Conservation (phyloP, 805 yeast genomes). For the Yamadazyma tumulicola region DNA sequence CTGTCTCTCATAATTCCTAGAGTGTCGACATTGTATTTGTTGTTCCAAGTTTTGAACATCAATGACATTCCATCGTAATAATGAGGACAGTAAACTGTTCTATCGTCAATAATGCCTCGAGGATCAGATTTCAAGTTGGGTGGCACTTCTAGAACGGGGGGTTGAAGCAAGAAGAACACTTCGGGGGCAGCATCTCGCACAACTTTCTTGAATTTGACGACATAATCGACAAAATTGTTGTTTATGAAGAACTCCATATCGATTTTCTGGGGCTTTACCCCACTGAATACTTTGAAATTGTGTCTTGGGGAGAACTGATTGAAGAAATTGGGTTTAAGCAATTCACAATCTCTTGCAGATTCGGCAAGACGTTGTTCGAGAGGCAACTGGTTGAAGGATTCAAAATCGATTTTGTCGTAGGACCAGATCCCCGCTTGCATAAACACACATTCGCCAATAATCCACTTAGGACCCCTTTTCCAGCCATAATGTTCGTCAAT, state of each 20-base stretch:
- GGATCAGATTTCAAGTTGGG: slow-evolving; percentile 56
- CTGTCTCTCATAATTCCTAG: slow-evolving; percentile 79
- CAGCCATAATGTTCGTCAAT: slow-evolving; percentile 71
- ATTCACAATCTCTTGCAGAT: slow-evolving; percentile 17
- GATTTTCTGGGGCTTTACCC: slow-evolving; percentile 22
- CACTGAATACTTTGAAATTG: slow-evolving; percentile 24
- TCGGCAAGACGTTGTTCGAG: slow-evolving; percentile 27
- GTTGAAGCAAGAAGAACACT: slow-evolving; percentile 64
- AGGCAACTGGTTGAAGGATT: slow-evolving; percentile 16
- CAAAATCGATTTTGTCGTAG: slow-evolving; percentile 23
- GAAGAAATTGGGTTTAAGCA: slow-evolving; percentile 30
- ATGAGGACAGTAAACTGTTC: slow-evolving; percentile 79
- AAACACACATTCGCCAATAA: slow-evolving; percentile 73
- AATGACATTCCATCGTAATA: slow-evolving; percentile 93
- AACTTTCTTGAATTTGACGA: slow-evolving; percentile 44
- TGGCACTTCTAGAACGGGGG: slow-evolving; percentile 77
- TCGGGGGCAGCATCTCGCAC: slow-evolving; percentile 45
- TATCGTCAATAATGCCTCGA: slow-evolving; percentile 50
- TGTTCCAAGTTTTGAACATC: slow-evolving; percentile 89
- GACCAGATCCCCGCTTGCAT: slow-evolving; percentile 81
- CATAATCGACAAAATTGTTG: slow-evolving; percentile 60
- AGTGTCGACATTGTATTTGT: slow-evolving; percentile 79
- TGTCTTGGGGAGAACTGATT: slow-evolving; percentile 28
- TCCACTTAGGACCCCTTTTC: slow-evolving; percentile 62
- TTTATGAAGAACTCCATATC: slow-evolving; percentile 60